Evolutionary conservation across 2,329 filamentous ascomycete genomes (phyloP).

Genomic region (Phyllosticta capitalensis): DNA sequence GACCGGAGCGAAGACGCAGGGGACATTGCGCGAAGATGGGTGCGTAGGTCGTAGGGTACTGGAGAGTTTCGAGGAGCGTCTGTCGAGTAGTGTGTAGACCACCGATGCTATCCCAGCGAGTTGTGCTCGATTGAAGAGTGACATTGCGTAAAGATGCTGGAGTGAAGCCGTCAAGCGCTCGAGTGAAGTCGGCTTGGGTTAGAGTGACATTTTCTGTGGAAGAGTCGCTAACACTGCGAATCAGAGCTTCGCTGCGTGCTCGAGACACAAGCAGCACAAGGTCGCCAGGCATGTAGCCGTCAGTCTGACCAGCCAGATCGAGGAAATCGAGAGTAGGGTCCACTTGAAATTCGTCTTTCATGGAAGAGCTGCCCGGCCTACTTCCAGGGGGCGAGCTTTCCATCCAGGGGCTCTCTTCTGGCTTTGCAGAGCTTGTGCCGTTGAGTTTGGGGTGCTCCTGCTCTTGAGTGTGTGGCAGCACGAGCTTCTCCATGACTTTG

Average conservation of each 20-base stretch:
- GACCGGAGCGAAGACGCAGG: conserved; percentile 81
- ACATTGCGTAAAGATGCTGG: conserved; percentile 92
- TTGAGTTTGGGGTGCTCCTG: conserved; percentile 9
- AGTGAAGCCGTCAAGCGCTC: conserved; percentile 82
- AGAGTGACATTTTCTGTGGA: conserved; percentile 46
- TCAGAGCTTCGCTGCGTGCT: conserved; percentile 84
- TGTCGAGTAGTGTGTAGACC: conserved; percentile 78
- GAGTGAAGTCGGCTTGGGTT: conserved; percentile 66
- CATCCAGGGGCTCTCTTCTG: conserved; percentile 52
- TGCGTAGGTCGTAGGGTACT: conserved; percentile 96
- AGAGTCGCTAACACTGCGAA: conserved; percentile 57
- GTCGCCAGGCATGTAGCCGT: conserved; percentile 97
- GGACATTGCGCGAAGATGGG: conserved; percentile 96
- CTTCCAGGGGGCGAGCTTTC: conserved; percentile 48
- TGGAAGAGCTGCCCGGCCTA: conserved; percentile 27
- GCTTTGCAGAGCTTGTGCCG: conserved; percentile 10
- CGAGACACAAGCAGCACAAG: conserved; percentile 75
- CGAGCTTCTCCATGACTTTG: conserved; percentile 72
- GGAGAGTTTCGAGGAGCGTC: conserved; percentile 85
- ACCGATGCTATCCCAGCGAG: conserved; percentile 85
- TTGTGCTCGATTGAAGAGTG: conserved; percentile 83
- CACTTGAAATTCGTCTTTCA: conserved; percentile 53
- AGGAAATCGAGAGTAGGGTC: conserved; percentile 77
- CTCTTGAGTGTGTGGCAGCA: background rate
- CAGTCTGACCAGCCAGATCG: conserved; percentile 85